Base-by-base conservation (phyloP, 169 alveolate genomes). In the Plasmodium malariae region DNA sequence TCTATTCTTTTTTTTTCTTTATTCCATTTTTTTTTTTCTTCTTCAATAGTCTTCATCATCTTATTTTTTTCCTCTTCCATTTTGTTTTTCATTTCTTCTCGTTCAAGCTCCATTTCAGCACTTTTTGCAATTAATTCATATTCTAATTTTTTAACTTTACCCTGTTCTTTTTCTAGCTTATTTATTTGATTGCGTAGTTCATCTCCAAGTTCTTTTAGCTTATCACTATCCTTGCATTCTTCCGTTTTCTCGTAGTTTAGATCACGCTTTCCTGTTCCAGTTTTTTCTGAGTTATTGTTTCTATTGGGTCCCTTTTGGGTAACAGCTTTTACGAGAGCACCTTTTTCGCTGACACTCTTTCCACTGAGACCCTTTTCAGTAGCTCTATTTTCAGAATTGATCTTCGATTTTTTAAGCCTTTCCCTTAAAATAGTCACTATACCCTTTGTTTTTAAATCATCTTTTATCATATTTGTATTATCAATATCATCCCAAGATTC, bases 21-120 rank as follows among this genome's bases (percentile, higher is more conserved):
- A 51, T 28, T 55, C 92, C 92, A 86, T 32, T 86, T 86, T 86
- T 86, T 86, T 86, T 45, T 86, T 86, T 86, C 92, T 17, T 86
- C 92, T 55, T 86, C 92, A n/a, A 86, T 54, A 21, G 72, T 86
- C 57, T 86, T 86, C 19, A 63, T 68, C 76, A 86, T 69, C 34
- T 24, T 57, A 70, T 86, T 86, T 70, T 69, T 86, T 57, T 86
- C 92, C 11, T 86, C 87, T 32, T 86, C 92, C 6, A 86, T 69
- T 69, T 40, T 86, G 54, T 86, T 86, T 86, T 59, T 69, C 92
- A 86, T 86, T 86, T 86, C 92, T 86, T 86, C 92, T 86, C 92
- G 21, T 45, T 86, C 92, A 28, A 86, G 54, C 70, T 86, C 92
- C 2, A 86, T 86, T 70, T 86, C 87, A 40, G 92, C 92, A 69